Evolutionary conservation across 2,329 filamentous ascomycete genomes (phyloP).

Genomic region (Furcasterigmium sp.): DNA sequence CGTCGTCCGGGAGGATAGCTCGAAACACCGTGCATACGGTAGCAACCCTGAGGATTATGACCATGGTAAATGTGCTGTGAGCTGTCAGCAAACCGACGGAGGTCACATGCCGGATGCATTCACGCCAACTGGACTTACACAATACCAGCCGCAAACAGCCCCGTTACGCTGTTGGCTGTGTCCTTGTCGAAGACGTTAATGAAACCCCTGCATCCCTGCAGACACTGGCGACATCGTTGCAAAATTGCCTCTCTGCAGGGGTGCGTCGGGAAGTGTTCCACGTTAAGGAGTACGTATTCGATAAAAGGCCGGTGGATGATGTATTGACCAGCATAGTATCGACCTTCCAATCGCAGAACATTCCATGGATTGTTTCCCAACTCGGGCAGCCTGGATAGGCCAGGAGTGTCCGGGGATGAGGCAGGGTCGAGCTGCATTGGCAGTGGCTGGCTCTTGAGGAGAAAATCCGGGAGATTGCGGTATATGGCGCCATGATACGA

Average conservation of each 20-base stretch:
- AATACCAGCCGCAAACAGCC: constrained; percentile 21
- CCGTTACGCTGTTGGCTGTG: constrained; percentile 17
- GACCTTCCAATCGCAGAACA: constrained; percentile 18
- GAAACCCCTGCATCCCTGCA: constrained; percentile 19
- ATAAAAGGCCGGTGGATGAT: constrained; percentile 24
- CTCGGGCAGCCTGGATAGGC: constrained; percentile 7
- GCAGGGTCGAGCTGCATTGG: neutral
- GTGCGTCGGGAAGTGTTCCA: constrained; percentile 16
- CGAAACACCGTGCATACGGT: constrained; percentile 10
- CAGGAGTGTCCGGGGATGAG: constrained; percentile 4
- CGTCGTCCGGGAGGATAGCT: constrained; percentile 11
- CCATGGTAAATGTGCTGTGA: constrained; percentile 19
- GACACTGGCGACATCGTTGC: constrained; percentile 14
- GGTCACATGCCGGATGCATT: neutral
- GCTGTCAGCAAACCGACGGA: neutral
- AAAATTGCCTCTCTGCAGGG: constrained; percentile 16
- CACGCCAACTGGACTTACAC: constrained; percentile 14
- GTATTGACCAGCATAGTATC: constrained; percentile 23
- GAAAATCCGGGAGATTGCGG: constrained; percentile 18
- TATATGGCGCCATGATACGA: constrained; percentile 20
- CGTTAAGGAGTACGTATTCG: constrained; percentile 20
- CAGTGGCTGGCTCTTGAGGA: constrained; percentile 12
- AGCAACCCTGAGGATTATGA: constrained; percentile 16
- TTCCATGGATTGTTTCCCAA: constrained; percentile 22
- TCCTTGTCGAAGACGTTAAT: constrained; percentile 22